Base-by-base conservation (phyloP, 2,329 filamentous ascomycete genomes). In the Amesomyces nigricolor region DNA sequence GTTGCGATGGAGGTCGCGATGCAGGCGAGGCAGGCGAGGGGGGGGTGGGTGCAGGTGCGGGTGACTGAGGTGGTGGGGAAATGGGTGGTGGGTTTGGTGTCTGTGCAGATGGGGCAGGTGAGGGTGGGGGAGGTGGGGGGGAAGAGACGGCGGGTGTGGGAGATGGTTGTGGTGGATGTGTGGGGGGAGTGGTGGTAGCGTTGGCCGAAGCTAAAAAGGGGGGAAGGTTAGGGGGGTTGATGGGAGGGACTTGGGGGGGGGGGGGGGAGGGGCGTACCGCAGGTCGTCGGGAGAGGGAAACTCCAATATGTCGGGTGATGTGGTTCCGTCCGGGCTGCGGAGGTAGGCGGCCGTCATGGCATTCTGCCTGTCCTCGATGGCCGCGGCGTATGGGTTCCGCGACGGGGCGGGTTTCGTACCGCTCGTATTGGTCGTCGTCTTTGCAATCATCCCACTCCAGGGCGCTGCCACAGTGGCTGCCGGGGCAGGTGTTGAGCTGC, bases 71-170 rank as follows among this genome's bases (percentile, higher is more conserved):
- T 64, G 8, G 62, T 53, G 6, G 71, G 72, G 44, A 74, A 74
- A 0, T 60, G 55, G 10, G 57, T 51, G 2, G 58, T 51, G 1
- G 59, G 54, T 47, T 71, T 72, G 5, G 53, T 64, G 4, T 72
- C 67, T 5, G 65, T 62, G 58, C 72, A 74, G n/a, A 73, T 65
- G n/a, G 65, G 48, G 56, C 71, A 74, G 13, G 72, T 69, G 26
- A 65, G 51, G 2, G 4, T 64, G 62, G 16, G 54, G 58, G 5
- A 62, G 51, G 19, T 62, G 49, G 2, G 60, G 2, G 60, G 64
- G 5, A 62, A 58, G 13, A 63, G 62, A 3, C 63, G 53, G 8
- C 69, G 66, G 26, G 66, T 64, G 51, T 66, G 64, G 9, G 67
- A 70, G 44, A 73, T 56, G 7, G 69, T 59, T 4, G 70, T 62